phyloP scores from a whole-genome alignment of 148 eudicot species.

The Camellia granthamiana region DNA sequence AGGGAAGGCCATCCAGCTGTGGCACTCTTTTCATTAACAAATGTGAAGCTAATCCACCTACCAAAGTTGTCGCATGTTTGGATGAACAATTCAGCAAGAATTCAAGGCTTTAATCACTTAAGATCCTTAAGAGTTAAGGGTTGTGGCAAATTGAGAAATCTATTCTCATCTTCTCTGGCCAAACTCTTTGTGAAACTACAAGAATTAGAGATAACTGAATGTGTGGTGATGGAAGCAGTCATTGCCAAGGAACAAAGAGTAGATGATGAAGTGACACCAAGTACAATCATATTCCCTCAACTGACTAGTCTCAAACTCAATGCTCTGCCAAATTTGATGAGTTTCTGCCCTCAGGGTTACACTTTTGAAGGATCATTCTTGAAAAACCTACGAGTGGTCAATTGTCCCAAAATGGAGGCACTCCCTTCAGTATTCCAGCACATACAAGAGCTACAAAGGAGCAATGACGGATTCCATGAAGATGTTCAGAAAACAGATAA shows the following conservation, averaged over 20 bases:
- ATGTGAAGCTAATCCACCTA: not conserved
- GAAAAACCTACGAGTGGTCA: not conserved
- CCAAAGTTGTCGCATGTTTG: constrained; percentile 2
- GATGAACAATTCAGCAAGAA: not conserved
- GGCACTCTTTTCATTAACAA: not conserved
- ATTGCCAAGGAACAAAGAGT: not conserved
- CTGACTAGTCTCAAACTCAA: not conserved
- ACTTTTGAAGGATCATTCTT: not conserved
- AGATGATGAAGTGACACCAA: constrained; percentile 5
- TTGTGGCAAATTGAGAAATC: constrained; percentile 1
- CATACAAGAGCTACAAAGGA: not conserved
- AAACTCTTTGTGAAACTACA: not conserved
- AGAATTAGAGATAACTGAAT: not conserved
- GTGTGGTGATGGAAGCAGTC: not conserved
- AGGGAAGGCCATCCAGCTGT: not conserved
- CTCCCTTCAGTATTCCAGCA: not conserved
- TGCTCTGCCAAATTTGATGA: not conserved
- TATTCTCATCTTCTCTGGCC: not conserved
- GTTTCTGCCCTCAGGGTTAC: not conserved
- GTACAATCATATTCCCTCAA: not conserved
- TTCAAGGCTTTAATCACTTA: not conserved
- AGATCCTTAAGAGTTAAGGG: not conserved
- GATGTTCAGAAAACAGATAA: no score
- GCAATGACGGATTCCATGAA: no score
- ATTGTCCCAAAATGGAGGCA: not conserved